phyloP scores from a whole-genome alignment of 495 filamentous ascomycete species.

The Glarea lozoyensis region DNA sequence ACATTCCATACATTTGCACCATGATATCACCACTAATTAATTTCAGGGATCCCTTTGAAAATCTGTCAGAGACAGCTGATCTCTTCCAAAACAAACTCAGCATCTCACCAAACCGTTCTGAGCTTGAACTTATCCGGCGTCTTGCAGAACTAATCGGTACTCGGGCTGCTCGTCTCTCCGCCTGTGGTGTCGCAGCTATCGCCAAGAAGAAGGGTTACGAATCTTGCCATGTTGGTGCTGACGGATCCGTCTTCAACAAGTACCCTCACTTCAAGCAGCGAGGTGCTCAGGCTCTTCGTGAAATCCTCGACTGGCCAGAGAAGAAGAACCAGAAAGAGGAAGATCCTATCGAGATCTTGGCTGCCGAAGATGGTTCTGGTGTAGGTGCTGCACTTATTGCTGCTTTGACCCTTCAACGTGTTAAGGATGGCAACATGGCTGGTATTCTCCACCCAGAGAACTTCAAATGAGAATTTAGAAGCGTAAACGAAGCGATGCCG shows the following conservation, averaged over 20 bases:
- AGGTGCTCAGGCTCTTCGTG: constrained; percentile 77
- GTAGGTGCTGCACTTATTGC: constrained; percentile 96
- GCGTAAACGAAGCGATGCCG: no score
- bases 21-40: constrained; percentile 1
- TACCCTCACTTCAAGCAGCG: constrained; percentile 95
- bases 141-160: constrained; percentile 91
- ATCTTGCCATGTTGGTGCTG: constrained; percentile 87
- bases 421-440: constrained; percentile 66
- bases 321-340: constrained; percentile 50
- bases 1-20: not conserved
- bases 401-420: constrained; percentile 80
- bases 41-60: constrained; percentile 79
- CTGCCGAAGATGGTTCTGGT: constrained; percentile 90
- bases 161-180: constrained; percentile 82
- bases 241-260: constrained; percentile 96
- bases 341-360: constrained; percentile 77
- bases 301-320: constrained; percentile 86
- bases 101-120: constrained; percentile 58
- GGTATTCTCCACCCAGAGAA: constrained; percentile 70
- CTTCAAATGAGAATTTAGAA: no score
- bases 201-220: constrained; percentile 88
- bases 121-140: constrained; percentile 79
- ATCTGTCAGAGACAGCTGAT: constrained; percentile 76
- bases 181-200: constrained; percentile 91
- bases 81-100: constrained; percentile 65